These are phyloP conservation scores for Paraphoma sp. DNA, from an alignment of 2,329 filamentous ascomycete species.

Conservation along the genomic window DNA sequence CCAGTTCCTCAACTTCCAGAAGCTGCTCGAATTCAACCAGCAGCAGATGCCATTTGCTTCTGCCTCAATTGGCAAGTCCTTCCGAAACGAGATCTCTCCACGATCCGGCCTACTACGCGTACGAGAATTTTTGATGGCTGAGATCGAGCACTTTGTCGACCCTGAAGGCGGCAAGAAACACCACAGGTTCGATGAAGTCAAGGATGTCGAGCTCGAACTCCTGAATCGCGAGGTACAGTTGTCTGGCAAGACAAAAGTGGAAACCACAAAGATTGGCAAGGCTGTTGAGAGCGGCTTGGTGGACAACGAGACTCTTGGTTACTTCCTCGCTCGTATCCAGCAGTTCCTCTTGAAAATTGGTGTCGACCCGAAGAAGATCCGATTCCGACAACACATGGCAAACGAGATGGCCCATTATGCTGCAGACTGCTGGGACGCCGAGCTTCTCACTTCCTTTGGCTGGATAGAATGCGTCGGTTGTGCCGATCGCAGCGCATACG, in stretches of 20 bases:
- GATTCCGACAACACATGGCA: slow-evolving; percentile 96
- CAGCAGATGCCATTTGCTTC: slow-evolving; percentile 96
- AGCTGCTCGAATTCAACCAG: slow-evolving; percentile 96
- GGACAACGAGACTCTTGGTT: slow-evolving; percentile 97
- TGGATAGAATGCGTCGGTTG: slow-evolving; percentile 99
- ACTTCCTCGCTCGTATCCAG: slow-evolving; percentile 94
- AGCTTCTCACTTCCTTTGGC: slow-evolving; percentile 87
- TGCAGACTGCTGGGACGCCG: slow-evolving; percentile 96
- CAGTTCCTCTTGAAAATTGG: slow-evolving; percentile 89
- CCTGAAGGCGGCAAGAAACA: slow-evolving; percentile 96
- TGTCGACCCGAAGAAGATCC: slow-evolving; percentile 84
- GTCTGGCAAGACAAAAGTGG: slow-evolving; percentile 78
- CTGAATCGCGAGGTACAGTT: slow-evolving; percentile 87
- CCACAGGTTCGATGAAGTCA: slow-evolving; percentile 82
- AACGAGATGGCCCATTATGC: slow-evolving; percentile 95
- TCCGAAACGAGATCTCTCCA: slow-evolving; percentile 97
- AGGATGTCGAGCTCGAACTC: slow-evolving; percentile 81
- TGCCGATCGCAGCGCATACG: slow-evolving; percentile 93
- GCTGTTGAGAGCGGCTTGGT: slow-evolving; percentile 84
- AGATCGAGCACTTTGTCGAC: slow-evolving; percentile 98
- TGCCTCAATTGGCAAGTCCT: slow-evolving; percentile 96
- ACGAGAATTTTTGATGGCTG: slow-evolving; percentile 97
- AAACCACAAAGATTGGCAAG: slow-evolving; percentile 79
- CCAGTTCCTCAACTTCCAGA: slow-evolving; percentile 96
- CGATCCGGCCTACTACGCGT: slow-evolving; percentile 90